Base-by-base conservation (phyloP, 352 stramenopile species). In the Phytopythium mirpurense region DNA sequence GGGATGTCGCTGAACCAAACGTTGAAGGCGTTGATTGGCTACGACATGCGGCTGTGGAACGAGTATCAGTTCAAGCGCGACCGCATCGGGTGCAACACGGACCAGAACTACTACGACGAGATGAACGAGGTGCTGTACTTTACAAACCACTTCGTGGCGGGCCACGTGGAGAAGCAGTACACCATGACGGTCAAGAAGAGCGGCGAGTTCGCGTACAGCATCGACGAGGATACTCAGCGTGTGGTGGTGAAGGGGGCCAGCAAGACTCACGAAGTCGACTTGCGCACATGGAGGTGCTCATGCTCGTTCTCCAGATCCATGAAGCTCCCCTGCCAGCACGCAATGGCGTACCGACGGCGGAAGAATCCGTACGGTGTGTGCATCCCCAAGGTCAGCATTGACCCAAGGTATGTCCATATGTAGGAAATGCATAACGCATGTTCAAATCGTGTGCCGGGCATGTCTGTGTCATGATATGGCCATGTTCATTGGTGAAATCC, bases 91-190 rank as follows among this genome's bases (percentile, higher is more conserved):
- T 1, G 10, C 2, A 50, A 36, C 9, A n/a, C 51, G 0, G 59
- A 66, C 35, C 7, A 14, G 3, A 58, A 45, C 27, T 74, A 70
- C 42, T 54, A 65, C 14, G 29, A 43, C 1, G 66, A 70, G 31
- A 62, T 70, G 46, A 32, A 14, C 0, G 8, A 47, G 1, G 53
- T 72, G 0, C 37, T 74, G 0, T 35, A 36, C 0, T 53, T 62
- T 24, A 62, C 65, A 0, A 68, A 48, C 2, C 66, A 64, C 5
- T 66, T 53, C 26, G 59, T 70, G 11, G 57, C 56, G 0, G 36
- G 52, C 2, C 38, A 63, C 11, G 47, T 74, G 9, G 35, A 57
- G 31, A 19, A 42, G 0, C 21, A 69, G 46, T 73, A 65, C 40
- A 32, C 46, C 0, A 37, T 19, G 4, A 51, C 51, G 1, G 0